Percentiles rank a stretch among this genome's conserved stretches.
Evolutionary conservation across 768 basidiomycete species (phyloP).

Genomic region (Peribolospora baueri): DNA sequence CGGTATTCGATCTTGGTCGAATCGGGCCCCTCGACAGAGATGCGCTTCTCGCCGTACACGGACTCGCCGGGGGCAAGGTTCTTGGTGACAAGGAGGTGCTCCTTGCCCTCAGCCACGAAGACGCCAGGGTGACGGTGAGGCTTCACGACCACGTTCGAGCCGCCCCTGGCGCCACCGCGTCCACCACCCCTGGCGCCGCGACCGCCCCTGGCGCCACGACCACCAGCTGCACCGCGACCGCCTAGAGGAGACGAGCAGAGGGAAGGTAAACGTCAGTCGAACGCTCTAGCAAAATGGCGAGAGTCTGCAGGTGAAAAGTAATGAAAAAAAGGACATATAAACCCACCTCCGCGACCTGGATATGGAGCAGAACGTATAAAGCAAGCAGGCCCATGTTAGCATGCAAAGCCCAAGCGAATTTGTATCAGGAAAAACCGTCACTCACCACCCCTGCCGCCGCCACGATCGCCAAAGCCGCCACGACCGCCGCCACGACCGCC

Average conservation of each 20-base stretch:
- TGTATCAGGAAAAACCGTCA: not conserved
- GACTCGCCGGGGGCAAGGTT: constrained; percentile 93
- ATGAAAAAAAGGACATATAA: not conserved
- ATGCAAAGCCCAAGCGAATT: not conserved
- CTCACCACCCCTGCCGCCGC: constrained; percentile 2
- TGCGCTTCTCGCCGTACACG: constrained; percentile 95
- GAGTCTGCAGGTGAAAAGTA: not conserved
- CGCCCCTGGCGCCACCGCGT: constrained; percentile 40
- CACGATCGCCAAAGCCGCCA: constrained; percentile 2
- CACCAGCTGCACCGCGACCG: constrained; percentile 12
- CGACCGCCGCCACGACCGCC: constrained; percentile 14
- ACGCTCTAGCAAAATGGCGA: not conserved
- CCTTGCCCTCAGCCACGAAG: constrained; percentile 88
- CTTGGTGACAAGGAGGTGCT: constrained; percentile 86
- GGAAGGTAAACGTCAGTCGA: not conserved
- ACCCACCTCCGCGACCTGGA: not conserved
- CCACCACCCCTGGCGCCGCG: constrained; percentile 35
- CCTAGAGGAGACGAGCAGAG: not conserved
- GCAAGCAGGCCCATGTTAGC: not conserved
- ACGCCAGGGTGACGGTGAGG: constrained; percentile 85
- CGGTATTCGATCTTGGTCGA: constrained; percentile 79
- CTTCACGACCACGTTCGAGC: constrained; percentile 72
- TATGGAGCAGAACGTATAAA: not conserved
- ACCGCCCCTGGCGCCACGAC: constrained; percentile 20
- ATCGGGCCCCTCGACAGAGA: constrained; percentile 47